Evolutionary conservation across 805 yeast genomes (phyloP).

Genomic region (Lipomyces spencermartinsiae): DNA sequence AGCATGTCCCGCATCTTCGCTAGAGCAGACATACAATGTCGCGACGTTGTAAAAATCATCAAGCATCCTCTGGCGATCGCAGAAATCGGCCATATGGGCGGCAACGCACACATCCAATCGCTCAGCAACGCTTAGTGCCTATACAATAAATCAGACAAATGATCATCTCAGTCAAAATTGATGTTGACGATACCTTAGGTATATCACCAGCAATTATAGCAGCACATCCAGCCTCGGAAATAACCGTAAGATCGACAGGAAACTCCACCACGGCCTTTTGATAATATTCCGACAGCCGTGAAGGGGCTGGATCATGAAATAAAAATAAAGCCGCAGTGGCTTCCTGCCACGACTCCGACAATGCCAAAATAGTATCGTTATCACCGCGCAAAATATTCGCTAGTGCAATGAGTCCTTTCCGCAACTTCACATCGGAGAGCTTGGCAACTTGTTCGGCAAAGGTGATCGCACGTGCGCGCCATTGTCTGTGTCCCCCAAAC

Average conservation of each 20-base stretch:
- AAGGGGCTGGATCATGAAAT: constrained; percentile 43
- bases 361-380: constrained; percentile 39
- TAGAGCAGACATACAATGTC: constrained; percentile 15
- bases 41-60: constrained; percentile 40
- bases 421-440: constrained; percentile 35
- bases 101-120: constrained; percentile 43
- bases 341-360: constrained; percentile 45
- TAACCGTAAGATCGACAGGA: constrained; percentile 41
- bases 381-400: constrained; percentile 44
- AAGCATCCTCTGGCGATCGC: constrained; percentile 42
- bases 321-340: constrained; percentile 43
- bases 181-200: constrained; percentile 38
- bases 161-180: neutral
- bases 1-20: neutral
- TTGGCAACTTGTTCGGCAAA: constrained; percentile 35
- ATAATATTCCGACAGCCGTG: constrained; percentile 43
- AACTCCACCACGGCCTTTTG: constrained; percentile 32
- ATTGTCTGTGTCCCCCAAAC: constrained; percentile 38
- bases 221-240: constrained; percentile 44
- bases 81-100: constrained; percentile 43
- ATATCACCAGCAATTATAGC: constrained; percentile 42
- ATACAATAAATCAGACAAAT: neutral
- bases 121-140: constrained; percentile 36
- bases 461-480: constrained; percentile 42
- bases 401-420: constrained; percentile 39